Percentiles rank a stretch among this genome's conserved stretches.
phyloP scores from a whole-genome alignment of 805 yeast species.

The Lachancea sp. region DNA sequence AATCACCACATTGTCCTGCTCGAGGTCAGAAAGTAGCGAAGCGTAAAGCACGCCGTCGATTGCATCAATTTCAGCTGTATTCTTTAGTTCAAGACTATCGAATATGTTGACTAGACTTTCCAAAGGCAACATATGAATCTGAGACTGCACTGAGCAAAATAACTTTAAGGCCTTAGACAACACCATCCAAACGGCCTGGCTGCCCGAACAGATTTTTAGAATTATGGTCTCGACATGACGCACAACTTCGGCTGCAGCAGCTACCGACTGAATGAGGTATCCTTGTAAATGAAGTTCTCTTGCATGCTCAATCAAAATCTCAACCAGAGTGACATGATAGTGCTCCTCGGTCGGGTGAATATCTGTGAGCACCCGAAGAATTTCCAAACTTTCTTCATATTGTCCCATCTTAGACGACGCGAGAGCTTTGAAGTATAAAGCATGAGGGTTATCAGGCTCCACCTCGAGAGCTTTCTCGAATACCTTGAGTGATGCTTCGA shows the following conservation, averaged over 20 bases:
- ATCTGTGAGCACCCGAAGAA: slow-evolving; percentile 39
- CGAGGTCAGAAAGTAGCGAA: slow-evolving; percentile 16
- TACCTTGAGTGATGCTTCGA: slow-evolving; percentile 82
- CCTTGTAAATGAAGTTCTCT: slow-evolving; percentile 49
- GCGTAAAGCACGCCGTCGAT: slow-evolving; percentile 25
- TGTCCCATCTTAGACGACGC: slow-evolving; percentile 60
- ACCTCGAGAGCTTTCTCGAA: slow-evolving; percentile 57
- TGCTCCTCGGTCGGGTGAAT: slow-evolving; percentile 44
- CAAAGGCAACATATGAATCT: slow-evolving; percentile 45
- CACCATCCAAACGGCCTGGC: slow-evolving; percentile 61
- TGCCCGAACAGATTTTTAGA: slow-evolving; percentile 17
- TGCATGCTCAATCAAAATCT: slow-evolving; percentile 52
- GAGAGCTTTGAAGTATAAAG: slow-evolving; percentile 60
- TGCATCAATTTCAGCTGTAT: slow-evolving; percentile 20
- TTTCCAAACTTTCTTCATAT: slow-evolving; percentile 51
- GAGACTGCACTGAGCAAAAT: slow-evolving; percentile 50
- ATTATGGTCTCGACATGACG: slow-evolving; percentile 22
- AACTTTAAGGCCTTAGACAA: slow-evolving; percentile 52
- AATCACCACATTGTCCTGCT: slow-evolving; percentile 31
- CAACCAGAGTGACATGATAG: slow-evolving; percentile 48
- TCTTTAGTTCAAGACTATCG: slow-evolving; percentile 10
- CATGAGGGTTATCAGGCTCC: slow-evolving; percentile 52
- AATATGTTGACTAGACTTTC: slow-evolving; percentile 32
- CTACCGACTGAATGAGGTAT: slow-evolving; percentile 58
- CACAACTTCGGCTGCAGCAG: slow-evolving; percentile 42